A percentile compares a stretch with the other conserved stretches of the same genome.
These are phyloP conservation scores for Escovopsis weberi DNA, from an alignment of 2,329 filamentous ascomycete species.

Conservation along the genomic window DNA sequence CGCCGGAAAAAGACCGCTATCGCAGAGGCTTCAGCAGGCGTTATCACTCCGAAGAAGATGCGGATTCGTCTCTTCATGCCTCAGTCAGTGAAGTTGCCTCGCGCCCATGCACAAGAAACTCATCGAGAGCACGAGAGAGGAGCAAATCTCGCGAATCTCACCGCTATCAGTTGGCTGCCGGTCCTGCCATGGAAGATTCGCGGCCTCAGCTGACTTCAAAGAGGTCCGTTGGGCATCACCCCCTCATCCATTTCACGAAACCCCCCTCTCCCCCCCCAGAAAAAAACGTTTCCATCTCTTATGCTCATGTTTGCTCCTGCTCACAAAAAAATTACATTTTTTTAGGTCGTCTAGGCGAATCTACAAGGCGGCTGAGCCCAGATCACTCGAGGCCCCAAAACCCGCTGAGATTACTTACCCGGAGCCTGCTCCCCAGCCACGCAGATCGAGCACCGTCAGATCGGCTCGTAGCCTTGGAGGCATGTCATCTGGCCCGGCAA, in stretches of 20 bases:
- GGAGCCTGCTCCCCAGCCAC: slow-evolving; percentile 4
- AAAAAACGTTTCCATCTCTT: neutral
- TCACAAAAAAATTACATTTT: neutral
- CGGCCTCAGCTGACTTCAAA: slow-evolving; percentile 20
- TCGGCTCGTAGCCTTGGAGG: slow-evolving; percentile 8
- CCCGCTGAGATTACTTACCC: slow-evolving; percentile 3
- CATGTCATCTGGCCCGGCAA: slow-evolving; percentile 3
- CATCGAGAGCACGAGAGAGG: slow-evolving; percentile 14
- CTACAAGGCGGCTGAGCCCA: slow-evolving; percentile 6
- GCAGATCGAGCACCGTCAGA: slow-evolving; percentile 7
- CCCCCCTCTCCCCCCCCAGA: too few relatives aligned
- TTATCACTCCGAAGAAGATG: slow-evolving; percentile 12
- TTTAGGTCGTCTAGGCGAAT: slow-evolving; percentile 1
- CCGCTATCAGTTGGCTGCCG: slow-evolving; percentile 10
- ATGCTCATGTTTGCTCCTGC: neutral
- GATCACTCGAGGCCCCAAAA: neutral
- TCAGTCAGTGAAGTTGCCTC: slow-evolving; percentile 16
- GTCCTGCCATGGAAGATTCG: slow-evolving; percentile 19
- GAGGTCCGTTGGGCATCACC: slow-evolving; percentile 11
- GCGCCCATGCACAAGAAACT: slow-evolving; percentile 11
- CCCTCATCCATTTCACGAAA: neutral
- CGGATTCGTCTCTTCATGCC: slow-evolving; percentile 6
- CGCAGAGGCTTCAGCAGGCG: slow-evolving; percentile 4
- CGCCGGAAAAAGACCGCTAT: slow-evolving; percentile 10
- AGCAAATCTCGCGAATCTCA: slow-evolving; percentile 16